These are phyloP conservation scores for Zymoseptoria brevis DNA, from an alignment of 2,329 filamentous ascomycete genomes.

Conservation along the genomic window DNA sequence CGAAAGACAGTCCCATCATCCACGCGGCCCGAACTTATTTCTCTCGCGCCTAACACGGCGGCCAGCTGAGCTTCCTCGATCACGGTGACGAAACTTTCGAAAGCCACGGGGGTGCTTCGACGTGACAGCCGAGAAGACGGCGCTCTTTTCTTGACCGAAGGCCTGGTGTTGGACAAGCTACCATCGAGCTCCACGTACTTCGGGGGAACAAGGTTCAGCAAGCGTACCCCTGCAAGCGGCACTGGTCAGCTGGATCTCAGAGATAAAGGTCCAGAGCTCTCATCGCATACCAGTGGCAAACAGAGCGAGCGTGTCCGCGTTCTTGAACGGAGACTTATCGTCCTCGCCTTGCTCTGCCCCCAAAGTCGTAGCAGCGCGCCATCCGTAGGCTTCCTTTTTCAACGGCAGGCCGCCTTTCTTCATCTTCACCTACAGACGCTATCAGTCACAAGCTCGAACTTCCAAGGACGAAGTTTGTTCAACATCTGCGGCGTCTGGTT, in stretches of 20 bases:
- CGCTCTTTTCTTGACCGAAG: background rate
- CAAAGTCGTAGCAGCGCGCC: background rate
- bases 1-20: too few relatives aligned
- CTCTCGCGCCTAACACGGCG: too few relatives aligned
- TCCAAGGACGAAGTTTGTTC: too few relatives aligned
- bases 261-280: too few relatives aligned
- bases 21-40: too few relatives aligned
- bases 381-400: background rate
- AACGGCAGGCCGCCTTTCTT: too few relatives aligned
- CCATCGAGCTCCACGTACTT: background rate
- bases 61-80: background rate
- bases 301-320: background rate
- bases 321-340: background rate
- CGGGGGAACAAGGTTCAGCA: background rate
- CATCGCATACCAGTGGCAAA: background rate
- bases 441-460: too few relatives aligned
- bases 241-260: too few relatives aligned
- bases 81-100: background rate
- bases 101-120: background rate
- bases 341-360: too few relatives aligned
- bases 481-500: too few relatives aligned
- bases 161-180: background rate
- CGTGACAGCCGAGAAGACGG: too few relatives aligned
- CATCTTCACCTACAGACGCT: too few relatives aligned
- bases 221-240: background rate